phyloP scores from a whole-genome alignment of 169 alveolate genomes.

The Eimeria necatrix region DNA sequence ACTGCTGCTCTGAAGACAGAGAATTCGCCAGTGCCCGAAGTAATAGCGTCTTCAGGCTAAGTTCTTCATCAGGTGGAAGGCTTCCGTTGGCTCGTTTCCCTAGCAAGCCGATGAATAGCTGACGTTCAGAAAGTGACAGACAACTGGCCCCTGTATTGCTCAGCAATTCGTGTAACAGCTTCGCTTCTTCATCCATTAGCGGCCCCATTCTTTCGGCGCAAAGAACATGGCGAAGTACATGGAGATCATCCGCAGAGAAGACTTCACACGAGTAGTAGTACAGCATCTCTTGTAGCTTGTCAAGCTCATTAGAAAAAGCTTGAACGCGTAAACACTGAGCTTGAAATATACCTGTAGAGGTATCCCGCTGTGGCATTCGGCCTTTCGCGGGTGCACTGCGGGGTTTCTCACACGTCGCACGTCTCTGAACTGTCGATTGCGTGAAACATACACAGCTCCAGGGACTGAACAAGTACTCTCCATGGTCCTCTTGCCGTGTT shows the following conservation, averaged over 20 bases:
- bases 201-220: conserved; percentile 46
- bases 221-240: conserved; percentile 28
- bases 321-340: not conserved
- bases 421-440: not conserved
- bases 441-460: conserved; percentile 15
- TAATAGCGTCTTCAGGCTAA: not conserved
- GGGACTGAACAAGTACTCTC: not conserved
- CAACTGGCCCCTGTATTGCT: not conserved
- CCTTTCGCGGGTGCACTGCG: not conserved
- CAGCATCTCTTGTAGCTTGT: not conserved
- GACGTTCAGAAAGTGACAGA: conserved; percentile 9
- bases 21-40: conserved; percentile 22
- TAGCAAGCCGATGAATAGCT: conserved; percentile 20
- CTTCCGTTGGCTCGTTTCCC: conserved; percentile 4
- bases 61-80: not conserved
- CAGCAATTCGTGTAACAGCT: conserved; percentile 6
- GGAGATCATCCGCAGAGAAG: conserved; percentile 8
- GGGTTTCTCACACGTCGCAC: not conserved
- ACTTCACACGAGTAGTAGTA: conserved; percentile 3
- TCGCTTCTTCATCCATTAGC: not conserved
- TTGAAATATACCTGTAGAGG: not conserved
- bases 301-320: not conserved
- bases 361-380: not conserved
- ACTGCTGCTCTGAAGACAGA: conserved; percentile 18
- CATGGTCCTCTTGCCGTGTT: not conserved